A percentile compares a stretch with the other conserved stretches of the same genome.
Evolutionary conservation across 108 stramenopile genomes (phyloP).

Genomic region (Skeletonema costatum): DNA sequence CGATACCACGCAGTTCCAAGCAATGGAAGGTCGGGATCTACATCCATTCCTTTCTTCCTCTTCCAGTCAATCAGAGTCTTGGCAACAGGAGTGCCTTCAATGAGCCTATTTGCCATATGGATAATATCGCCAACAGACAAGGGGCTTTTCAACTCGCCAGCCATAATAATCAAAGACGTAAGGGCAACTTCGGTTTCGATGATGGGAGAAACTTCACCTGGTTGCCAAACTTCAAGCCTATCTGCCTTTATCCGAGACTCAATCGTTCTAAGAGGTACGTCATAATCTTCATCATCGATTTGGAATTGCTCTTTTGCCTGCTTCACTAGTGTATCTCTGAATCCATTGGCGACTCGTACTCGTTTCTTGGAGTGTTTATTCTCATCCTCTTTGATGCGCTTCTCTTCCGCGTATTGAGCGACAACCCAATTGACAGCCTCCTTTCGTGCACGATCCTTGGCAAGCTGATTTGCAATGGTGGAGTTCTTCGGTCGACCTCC

Average conservation of each 20-base stretch:
- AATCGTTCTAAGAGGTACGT: background rate
- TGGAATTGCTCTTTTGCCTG: background rate
- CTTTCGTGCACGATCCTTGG: no score
- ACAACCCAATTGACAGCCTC: no score
- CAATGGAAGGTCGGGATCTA: background rate
- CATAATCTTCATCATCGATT: background rate
- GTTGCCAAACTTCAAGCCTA: background rate
- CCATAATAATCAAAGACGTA: background rate
- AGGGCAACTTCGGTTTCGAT: background rate
- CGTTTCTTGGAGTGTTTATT: no score
- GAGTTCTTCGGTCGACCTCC: no score
- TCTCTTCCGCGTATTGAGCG: no score
- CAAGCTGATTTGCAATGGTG: no score
- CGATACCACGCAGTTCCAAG: background rate
- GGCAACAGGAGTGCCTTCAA: background rate
- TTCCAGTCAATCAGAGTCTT: constrained; percentile 5
- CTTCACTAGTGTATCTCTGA: background rate
- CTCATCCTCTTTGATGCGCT: no score
- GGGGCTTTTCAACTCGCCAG: background rate
- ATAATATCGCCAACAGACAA: background rate
- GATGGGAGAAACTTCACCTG: background rate
- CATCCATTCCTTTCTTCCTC: background rate
- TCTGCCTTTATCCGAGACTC: background rate
- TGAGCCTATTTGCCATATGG: background rate
- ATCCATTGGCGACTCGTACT: background rate